A percentile compares a stretch with the other conserved stretches of the same genome.
phyloP scores from a whole-genome alignment of 1,284 basidiomycete species.

The Prillingera fragicola region DNA sequence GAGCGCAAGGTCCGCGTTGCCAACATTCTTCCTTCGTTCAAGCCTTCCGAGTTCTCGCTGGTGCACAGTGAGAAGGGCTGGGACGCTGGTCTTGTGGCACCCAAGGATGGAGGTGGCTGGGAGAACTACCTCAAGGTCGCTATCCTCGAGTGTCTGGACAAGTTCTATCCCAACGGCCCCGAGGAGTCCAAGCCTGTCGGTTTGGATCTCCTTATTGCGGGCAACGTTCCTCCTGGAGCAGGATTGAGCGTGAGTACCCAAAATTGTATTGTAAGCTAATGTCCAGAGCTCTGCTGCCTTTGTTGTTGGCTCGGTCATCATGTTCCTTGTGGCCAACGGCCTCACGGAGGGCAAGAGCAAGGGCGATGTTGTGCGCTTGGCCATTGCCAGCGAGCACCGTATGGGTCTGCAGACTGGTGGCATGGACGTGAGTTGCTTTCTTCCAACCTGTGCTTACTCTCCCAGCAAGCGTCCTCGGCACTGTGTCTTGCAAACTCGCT shows the following conservation, averaged over 20 bases:
- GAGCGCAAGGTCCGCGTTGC: conserved; percentile 49
- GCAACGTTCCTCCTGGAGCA: conserved; percentile 72
- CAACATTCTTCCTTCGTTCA: conserved; percentile 54
- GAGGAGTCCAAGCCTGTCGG: conserved; percentile 63
- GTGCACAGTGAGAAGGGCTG: conserved; percentile 55
- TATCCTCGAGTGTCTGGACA: conserved; percentile 25
- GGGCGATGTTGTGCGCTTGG: conserved; percentile 64
- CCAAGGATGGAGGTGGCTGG: conserved; percentile 66
- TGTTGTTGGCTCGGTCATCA: conserved; percentile 73
- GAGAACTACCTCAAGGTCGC: conserved; percentile 75
- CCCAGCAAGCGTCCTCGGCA: conserved; percentile 70
- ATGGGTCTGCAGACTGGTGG: conserved; percentile 57
- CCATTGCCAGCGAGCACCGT: conserved; percentile 73
- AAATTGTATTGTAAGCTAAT: neutral
- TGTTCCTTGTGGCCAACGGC: conserved; percentile 68
- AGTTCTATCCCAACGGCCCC: conserved; percentile 19
- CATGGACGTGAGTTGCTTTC: conserved; percentile 51
- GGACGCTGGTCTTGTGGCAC: conserved; percentile 61
- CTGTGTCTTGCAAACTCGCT: conserved; percentile 64
- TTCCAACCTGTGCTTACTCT: neutral
- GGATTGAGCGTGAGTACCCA: conserved; percentile 66
- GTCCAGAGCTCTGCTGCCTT: conserved; percentile 58
- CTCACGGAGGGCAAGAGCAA: conserved; percentile 60
- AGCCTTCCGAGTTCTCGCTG: conserved; percentile 58
- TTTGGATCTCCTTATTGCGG: conserved; percentile 68